Evolutionary conservation across 306 rosid species (phyloP), one percentile per base, ranked within the genome.

Genomic region (Trifolium repens): DNA sequence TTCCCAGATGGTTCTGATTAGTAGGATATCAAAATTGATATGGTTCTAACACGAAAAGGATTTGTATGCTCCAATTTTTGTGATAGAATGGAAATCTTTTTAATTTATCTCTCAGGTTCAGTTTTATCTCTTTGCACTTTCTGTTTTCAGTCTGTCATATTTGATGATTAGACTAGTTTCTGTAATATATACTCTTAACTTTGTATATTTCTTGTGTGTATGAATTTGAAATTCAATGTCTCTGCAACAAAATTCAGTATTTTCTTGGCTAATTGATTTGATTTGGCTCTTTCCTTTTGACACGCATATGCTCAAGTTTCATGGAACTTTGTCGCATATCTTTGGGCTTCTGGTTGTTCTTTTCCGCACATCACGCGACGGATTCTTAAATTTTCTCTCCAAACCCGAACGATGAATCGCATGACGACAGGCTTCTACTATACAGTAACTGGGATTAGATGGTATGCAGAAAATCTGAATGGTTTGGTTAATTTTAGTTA

Each of bases 1-100:
- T 93, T 93, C 84, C 93, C 93, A 0, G 93, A 91, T 69, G 97
- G 96, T 83, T 91, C 91, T 50, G 67, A 78, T 8, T 80, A 73
- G 77, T 80, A 69, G 86, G 32, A 64, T 70, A 16, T 80, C 5
- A 52, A 60, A 66, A 73, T 66, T 16, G 8, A 47, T 16, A 12
- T 26, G 65, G 65, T 55, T 72, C 79, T 72, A 57, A 70, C 65
- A 30, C 19, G 14, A n/a, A 70, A 80, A 61, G 64, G 82, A 55
- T 22, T 34, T 53, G 35, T 61, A 37, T 64, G 78, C 65, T 79
- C 42, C 17, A 59, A 52, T 72, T 80, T 70, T 47, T 34, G 35
- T 67, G 77, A 69, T 55, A 77, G 85, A 69, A 60, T 69, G 67
- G 59, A 83, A 69, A n/a, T 11, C 70, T 53, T 67, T 66, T 27